Evolutionary conservation across 208 protist species (phyloP).

Genomic region (Trypanosoma conorhini): DNA sequence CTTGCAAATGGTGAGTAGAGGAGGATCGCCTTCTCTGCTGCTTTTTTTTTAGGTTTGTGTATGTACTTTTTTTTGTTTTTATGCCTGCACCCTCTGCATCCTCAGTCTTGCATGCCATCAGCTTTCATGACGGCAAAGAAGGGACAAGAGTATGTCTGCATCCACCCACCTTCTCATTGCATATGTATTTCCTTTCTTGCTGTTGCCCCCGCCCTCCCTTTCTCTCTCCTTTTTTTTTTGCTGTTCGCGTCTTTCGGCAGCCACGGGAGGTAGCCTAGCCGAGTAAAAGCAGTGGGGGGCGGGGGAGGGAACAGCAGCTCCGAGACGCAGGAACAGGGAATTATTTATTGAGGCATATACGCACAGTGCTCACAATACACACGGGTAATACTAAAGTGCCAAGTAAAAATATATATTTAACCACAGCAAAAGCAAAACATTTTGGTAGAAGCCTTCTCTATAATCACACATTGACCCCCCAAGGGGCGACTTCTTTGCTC

Average conservation of each 20-base stretch:
- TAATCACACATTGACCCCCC: too few relatives aligned
- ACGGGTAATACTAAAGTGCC: neutral
- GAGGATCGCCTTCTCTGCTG: neutral
- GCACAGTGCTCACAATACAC: neutral
- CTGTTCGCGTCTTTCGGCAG: neutral
- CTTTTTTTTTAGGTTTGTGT: constrained; percentile 24
- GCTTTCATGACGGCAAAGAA: neutral
- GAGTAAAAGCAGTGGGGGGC: neutral
- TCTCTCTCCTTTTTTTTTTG: neutral
- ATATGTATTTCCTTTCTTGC: too few relatives aligned
- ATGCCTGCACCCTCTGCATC: neutral
- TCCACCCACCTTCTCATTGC: neutral
- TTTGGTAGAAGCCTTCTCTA: neutral
- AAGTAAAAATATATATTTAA: neutral
- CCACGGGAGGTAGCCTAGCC: neutral
- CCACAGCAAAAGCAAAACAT: too few relatives aligned
- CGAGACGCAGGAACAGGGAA: constrained; percentile 10
- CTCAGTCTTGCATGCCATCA: neutral
- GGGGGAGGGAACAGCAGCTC: neutral
- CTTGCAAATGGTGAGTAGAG: neutral
- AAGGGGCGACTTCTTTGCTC: neutral
- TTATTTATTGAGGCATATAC: neutral
- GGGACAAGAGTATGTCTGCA: neutral
- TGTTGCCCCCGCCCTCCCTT: too few relatives aligned
- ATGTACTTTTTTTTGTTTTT: constrained; percentile 19